Percentiles rank a stretch among this genome's conserved stretches.
Evolutionary conservation across 2,329 filamentous ascomycete species (phyloP).

Genomic region (Leptographium flavum): DNA sequence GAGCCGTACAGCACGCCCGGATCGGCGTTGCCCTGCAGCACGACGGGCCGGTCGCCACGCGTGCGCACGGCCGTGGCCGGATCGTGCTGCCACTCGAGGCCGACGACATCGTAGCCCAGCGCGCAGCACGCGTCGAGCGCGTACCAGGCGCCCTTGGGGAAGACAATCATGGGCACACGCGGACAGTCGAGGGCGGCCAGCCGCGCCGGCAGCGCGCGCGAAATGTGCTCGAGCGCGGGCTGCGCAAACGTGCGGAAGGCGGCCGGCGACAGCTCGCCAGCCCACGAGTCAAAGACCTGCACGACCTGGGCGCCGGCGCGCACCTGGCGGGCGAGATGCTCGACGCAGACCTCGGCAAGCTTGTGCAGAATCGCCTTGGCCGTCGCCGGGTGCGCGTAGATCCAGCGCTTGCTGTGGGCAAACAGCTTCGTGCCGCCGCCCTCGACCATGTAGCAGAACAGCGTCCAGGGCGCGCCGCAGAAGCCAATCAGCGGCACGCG

Average conservation of each 20-base stretch:
- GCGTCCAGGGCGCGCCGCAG: slow-evolving; percentile 91
- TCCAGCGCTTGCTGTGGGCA: slow-evolving; percentile 88
- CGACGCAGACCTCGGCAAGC: slow-evolving; percentile 87
- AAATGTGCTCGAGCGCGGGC: slow-evolving; percentile 76
- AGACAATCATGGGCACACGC: slow-evolving; percentile 89
- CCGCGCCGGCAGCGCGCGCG: slow-evolving; percentile 60
- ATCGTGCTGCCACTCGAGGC: slow-evolving; percentile 89
- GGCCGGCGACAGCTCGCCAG: slow-evolving; percentile 74
- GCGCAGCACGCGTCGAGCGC: slow-evolving; percentile 77
- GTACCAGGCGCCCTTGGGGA: slow-evolving; percentile 96
- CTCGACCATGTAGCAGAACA: slow-evolving; percentile 98
- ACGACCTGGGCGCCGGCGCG: slow-evolving; percentile 84
- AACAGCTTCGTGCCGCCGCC: slow-evolving; percentile 94
- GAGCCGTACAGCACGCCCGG: slow-evolving; percentile 85
- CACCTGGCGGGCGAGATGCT: slow-evolving; percentile 86
- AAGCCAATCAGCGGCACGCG: slow-evolving; percentile 91
- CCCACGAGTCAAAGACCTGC: slow-evolving; percentile 98
- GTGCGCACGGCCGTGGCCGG: slow-evolving; percentile 70
- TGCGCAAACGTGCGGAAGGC: slow-evolving; percentile 76
- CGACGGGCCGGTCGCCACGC: slow-evolving; percentile 58
- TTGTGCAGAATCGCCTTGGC: slow-evolving; percentile 73
- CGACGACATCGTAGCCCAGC: slow-evolving; percentile 84
- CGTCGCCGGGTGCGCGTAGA: slow-evolving; percentile 75
- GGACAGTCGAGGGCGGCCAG: slow-evolving; percentile 63
- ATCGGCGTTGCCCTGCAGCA: slow-evolving; percentile 90